Conservation (phyloP, 1,284 basidiomycete genomes). For the Ustilago xerochloae region DNA sequence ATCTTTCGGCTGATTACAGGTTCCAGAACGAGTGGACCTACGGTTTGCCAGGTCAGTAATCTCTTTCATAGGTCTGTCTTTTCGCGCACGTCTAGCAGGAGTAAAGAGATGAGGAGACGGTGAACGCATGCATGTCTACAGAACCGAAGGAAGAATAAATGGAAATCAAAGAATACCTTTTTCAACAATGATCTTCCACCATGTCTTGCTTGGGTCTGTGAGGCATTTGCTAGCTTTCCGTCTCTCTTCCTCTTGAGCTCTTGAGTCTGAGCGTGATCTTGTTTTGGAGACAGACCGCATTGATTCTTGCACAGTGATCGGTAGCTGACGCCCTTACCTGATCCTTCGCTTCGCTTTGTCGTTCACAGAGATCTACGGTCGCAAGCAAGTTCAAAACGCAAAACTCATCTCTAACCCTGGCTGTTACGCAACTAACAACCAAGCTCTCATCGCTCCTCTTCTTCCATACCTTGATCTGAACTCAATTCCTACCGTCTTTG, state of each 20-base stretch:
- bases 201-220: slow-evolving; percentile 4
- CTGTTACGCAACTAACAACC: slow-evolving; percentile 93
- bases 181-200: neutral
- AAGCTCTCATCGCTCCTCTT: slow-evolving; percentile 90
- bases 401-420: slow-evolving; percentile 95
- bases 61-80: neutral
- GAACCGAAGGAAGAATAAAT: slow-evolving; percentile 20
- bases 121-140: neutral
- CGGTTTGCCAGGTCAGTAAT: slow-evolving; percentile 92
- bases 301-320: no score
- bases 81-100: neutral
- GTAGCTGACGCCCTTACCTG: no score
- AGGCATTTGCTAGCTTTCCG: neutral
- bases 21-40: slow-evolving; percentile 97
- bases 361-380: slow-evolving; percentile 84
- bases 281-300: no score
- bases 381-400: slow-evolving; percentile 76
- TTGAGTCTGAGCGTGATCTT: neutral
- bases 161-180: neutral
- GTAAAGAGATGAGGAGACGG: neutral
- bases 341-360: neutral
- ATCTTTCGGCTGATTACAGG: slow-evolving; percentile 93
- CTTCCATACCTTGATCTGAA: slow-evolving; percentile 72
- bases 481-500: slow-evolving; percentile 79
- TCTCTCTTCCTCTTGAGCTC: neutral